Base-by-base conservation (phyloP, 2,329 filamentous ascomycete genomes). In the Tolypocladium album region DNA sequence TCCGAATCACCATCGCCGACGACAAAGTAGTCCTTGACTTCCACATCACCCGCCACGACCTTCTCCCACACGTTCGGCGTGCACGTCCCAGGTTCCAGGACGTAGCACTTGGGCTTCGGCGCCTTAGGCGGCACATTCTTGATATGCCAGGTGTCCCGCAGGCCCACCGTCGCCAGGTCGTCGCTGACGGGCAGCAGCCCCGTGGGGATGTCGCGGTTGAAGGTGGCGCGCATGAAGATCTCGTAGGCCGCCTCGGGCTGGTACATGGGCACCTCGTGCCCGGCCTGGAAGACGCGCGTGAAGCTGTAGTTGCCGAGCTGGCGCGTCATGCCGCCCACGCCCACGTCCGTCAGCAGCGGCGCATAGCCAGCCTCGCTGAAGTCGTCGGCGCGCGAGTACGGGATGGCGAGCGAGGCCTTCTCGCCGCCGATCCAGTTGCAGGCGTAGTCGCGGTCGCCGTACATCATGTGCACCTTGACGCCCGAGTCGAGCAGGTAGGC, bases 301-400 rank as follows among this genome's bases (percentile, higher is more conserved):
- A 88, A 88, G 45, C 80, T 83, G 62, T 88, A 82, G 67, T 92
- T 92, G 12, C 88, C 89, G 65, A 84, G 87, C 70, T 93, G 89
- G 6, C 89, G 82, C 0, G 90, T 88, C 60, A 84, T 81, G 24
- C 89, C 89, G 50, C 81, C 86, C 67, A 84, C 82, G 17, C 80
- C 78, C 17, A 78, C 79, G 64, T 88, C 86, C 12, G 88, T 84
- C 9, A 84, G 73, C 61, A 94, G 82, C 3, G 86, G 83, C 0
- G 83, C 82, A 70, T 93, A 94, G 0, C 88, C 89, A 0, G 90
- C 85, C 1, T 71, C 70, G 0, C 77, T 72, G 63, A 87, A 85
- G n/a, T 71, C 65, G 39, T 68, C 63, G 6, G 72, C 68, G 56
- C 78, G 72, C 36, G 77, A 74, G 24, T 81, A 78, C n/a, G 82